Evolutionary conservation across 106 monocot genomes (phyloP), one percentile per base, ranked within the genome.

Genomic region (Platanthera zijinensis): DNA sequence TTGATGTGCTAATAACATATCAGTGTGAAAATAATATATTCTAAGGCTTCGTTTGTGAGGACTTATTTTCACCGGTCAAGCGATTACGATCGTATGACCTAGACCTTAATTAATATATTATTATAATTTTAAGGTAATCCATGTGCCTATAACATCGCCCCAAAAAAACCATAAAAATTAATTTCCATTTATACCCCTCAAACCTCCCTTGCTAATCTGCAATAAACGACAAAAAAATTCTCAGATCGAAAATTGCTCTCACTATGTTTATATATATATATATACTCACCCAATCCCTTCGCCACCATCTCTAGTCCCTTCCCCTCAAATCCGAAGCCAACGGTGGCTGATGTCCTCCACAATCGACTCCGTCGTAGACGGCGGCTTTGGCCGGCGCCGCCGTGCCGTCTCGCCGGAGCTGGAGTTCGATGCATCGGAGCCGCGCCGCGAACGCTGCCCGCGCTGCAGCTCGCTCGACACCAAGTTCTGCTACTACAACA

Each of bases 401-500:
- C 70, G 70, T 3, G 5, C 66, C 8, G 66, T 28, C 30, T 66
- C 66, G 8, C 30, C 66, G 11, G 66, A 66, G 28, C 70, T 5
- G 48, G 70, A 70, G 30, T 12, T 47, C 7, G 47, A 45, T 12
- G 14, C 50, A 3, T 12, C 50, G 15, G 50, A 51, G 10, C 7
- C 8, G 1, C 49, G 19, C 5, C 51, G 72, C 7, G 50, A 50
- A 13, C 72, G 50, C 21, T 72, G 72, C 51, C 70, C 70, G 3
- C 70, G 70, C 8, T 70, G 70, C 70, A 22, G 21, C 72, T 72
- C 72, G 18, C 50, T 19, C 8, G 72, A 86, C 82, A 86, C 85
- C 79, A 86, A 86, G 76, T 86, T 86, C 82, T 86, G 85, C 72
- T 86, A 86, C 85, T 86, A 86, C 82, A 86, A 86, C 85, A 86